Percentiles rank a stretch among this genome's conserved stretches.
phyloP scores from a whole-genome alignment of 179 eudicot genomes.

The Vitellaria paradoxa region DNA sequence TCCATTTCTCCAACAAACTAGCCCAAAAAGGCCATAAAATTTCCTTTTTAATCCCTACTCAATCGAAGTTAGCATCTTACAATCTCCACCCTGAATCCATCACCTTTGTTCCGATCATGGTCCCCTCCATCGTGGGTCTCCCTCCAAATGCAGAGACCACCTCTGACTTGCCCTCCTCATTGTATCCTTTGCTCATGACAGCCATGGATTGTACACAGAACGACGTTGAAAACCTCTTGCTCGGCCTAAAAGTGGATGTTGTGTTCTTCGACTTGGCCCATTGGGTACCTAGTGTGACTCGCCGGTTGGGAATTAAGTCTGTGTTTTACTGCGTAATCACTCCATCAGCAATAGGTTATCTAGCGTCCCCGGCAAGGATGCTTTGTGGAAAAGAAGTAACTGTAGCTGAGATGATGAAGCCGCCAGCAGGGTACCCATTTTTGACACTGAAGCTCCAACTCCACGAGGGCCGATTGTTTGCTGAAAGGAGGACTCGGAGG shows the following conservation, averaged over 20 bases:
- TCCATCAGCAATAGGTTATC: slow-evolving; percentile 15
- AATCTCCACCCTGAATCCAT: slow-evolving; percentile 48
- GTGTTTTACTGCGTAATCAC: slow-evolving; percentile 20
- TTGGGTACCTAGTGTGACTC: slow-evolving; percentile 35
- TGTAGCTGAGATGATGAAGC: slow-evolving; percentile 11
- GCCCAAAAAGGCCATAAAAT: slow-evolving; percentile 41
- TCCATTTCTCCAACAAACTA: slow-evolving; percentile 41
- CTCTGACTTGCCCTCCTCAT: slow-evolving; percentile 21
- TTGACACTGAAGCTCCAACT: slow-evolving; percentile 18
- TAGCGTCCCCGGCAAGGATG: slow-evolving; percentile 7
- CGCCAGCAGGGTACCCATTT: slow-evolving; percentile 25
- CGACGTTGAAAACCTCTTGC: slow-evolving; percentile 17
- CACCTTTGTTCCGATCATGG: slow-evolving; percentile 28
- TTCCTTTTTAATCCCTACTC: slow-evolving; percentile 35
- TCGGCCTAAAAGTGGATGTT: slow-evolving; percentile 22
- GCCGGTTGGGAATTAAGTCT: slow-evolving; percentile 25
- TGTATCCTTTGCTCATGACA: slow-evolving; percentile 19
- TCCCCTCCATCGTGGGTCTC: slow-evolving; percentile 40
- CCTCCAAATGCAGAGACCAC: slow-evolving; percentile 44
- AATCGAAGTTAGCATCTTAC: slow-evolving; percentile 18
- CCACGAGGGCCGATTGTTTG: slow-evolving; percentile 23
- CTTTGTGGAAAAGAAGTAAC: not conserved
- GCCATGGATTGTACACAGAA: slow-evolving; percentile 38
- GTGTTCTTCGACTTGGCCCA: slow-evolving; percentile 36
- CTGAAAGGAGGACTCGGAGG: not conserved